Conservation (phyloP, 202 grass and related monocot species). For the Brachypodium distachyon region DNA sequence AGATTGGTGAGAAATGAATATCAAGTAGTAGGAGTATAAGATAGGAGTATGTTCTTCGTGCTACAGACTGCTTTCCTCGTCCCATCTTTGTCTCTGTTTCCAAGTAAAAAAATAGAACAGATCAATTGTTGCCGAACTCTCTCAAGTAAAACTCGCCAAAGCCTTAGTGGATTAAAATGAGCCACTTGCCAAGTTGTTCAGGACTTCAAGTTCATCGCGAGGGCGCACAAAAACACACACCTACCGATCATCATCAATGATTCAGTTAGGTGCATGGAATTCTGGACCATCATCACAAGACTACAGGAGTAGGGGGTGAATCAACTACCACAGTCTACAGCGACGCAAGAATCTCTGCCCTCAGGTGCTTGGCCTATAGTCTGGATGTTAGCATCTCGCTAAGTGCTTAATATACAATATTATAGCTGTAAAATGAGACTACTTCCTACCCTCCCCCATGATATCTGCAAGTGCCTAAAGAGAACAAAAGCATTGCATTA, state of each 20-base stretch:
- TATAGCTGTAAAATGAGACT: not conserved
- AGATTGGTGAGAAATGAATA: no score
- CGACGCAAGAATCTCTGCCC: not conserved
- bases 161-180: not conserved
- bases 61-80: not conserved
- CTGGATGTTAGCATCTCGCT: not conserved
- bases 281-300: no score
- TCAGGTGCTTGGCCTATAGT: not conserved
- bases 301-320: not conserved
- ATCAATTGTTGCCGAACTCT: not conserved
- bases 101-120: not conserved
- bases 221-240: no score
- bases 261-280: not conserved
- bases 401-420: not conserved
- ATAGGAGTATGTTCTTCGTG: no score
- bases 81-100: not conserved
- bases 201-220: not conserved
- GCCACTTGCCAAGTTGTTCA: not conserved
- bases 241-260: not conserved
- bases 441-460: not conserved
- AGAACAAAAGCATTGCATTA: conserved; percentile 10
- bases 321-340: not conserved
- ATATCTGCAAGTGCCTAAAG: not conserved
- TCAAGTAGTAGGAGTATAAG: no score
- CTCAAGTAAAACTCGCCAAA: not conserved